Conservation (phyloP, 352 stramenopile species). For the Globisporangium iwayamae region DNA sequence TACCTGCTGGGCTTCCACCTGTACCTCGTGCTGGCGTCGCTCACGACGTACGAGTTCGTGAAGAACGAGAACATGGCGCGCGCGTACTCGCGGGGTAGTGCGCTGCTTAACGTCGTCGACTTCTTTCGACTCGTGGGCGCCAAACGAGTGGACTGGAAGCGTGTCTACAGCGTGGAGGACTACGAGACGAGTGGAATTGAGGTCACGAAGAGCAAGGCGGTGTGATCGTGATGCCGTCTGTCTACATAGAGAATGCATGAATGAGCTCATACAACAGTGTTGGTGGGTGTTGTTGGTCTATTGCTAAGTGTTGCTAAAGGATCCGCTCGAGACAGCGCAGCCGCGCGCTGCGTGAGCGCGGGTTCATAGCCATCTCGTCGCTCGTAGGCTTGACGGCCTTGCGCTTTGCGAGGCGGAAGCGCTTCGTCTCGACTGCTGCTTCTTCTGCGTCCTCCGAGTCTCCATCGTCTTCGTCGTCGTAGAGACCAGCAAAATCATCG, state of each 20-base stretch:
- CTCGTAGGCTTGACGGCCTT: constrained; percentile 65
- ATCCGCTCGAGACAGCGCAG: constrained; percentile 71
- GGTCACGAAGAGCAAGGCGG: constrained; percentile 19
- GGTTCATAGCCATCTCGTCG: constrained; percentile 64
- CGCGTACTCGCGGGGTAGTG: constrained; percentile 53
- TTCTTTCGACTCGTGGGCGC: constrained; percentile 47
- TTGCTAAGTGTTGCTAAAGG: constrained; percentile 3
- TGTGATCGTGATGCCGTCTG: constrained; percentile 11
- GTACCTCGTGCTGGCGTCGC: constrained; percentile 52
- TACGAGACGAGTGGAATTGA: constrained; percentile 16
- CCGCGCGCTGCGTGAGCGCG: constrained; percentile 62
- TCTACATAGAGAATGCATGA: neutral
- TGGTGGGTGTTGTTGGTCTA: constrained; percentile 18
- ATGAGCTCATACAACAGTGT: neutral
- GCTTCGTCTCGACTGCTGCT: constrained; percentile 23
- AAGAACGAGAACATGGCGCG: constrained; percentile 54
- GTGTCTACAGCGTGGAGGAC: constrained; percentile 57
- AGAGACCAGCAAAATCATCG: constrained; percentile 19
- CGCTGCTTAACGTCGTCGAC: constrained; percentile 49
- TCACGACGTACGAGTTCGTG: constrained; percentile 82
- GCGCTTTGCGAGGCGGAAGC: constrained; percentile 57
- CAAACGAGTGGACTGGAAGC: constrained; percentile 46
- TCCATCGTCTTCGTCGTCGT: constrained; percentile 18
- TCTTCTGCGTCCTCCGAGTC: constrained; percentile 13
- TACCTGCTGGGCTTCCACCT: constrained; percentile 71